Evolutionary conservation across 2,329 filamentous ascomycete species (phyloP), one percentile per base, ranked within the genome.

Genomic region (Harringtonia lauricola): DNA sequence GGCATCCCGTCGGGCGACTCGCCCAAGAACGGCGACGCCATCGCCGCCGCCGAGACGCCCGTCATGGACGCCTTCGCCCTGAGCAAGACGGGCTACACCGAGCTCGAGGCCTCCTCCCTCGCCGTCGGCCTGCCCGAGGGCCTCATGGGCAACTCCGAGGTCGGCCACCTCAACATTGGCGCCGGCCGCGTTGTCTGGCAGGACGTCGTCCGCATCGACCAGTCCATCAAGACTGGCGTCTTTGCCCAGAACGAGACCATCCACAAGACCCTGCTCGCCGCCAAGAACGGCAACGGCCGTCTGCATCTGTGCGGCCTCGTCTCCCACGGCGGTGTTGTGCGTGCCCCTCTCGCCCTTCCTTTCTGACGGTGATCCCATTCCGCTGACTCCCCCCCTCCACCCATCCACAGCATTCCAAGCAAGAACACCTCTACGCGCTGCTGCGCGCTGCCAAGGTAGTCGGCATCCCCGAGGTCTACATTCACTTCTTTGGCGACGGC

Each of bases 401-500:
- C n/a, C n/a, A n/a, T n/a, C n/a, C n/a, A n/a, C 49, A 81, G 77
- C 92, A 98, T 73, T 81, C 88, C 52, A 94, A 98, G 71, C 94
- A 95, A 70, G 83, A 83, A 51, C 92, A 98, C 64, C 74, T 98
- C 47, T 85, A 92, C 59, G 82, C 81, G 45, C 78, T 98, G 31
- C 77, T 98, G 52, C 78, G 84, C 63, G 85, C 92, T 31, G 92
- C 92, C 59, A 95, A 95, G 74, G 81, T 86, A 56, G 80, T 86
- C 58, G 79, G 78, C 39, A 78, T 98, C 29, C 86, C 89, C 54
- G 74, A 96, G 57, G 89, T 98, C 56, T 96, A 83, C 71, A 94
- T 98, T 60, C 92, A 98, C 76, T 96, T 96, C 78, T 96, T 98
- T 61, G 92, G 87, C 51, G 92, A 98, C 66, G 92, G 92, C 55